A percentile compares a stretch with the other conserved stretches of the same genome.
Evolutionary conservation across 2,329 filamentous ascomycete genomes (phyloP).

Genomic region (Venturia carpophila): DNA sequence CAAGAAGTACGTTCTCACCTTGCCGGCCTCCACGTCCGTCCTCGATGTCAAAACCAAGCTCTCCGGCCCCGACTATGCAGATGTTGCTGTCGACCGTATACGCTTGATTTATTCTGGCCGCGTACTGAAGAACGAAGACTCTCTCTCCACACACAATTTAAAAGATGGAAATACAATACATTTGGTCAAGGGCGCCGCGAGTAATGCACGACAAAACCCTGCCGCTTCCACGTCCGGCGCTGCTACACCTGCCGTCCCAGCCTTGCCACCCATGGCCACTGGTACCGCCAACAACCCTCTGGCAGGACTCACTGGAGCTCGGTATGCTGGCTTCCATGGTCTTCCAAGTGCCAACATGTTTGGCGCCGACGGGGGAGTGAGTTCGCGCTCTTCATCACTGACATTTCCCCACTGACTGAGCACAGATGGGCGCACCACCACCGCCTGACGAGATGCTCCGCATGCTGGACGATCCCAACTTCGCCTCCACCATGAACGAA

Average conservation of each 20-base stretch:
- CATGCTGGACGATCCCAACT: constrained; percentile 82
- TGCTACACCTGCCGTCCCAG: constrained; percentile 36
- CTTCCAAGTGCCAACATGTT: constrained; percentile 84
- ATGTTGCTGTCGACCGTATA: constrained; percentile 80
- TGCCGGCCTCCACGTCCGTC: constrained; percentile 68
- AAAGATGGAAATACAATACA: constrained; percentile 94
- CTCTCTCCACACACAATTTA: constrained; percentile 58
- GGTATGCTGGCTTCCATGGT: constrained; percentile 86
- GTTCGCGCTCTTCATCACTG: constrained; percentile 34
- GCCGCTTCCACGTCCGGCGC: constrained; percentile 34
- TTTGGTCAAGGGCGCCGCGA: constrained; percentile 90
- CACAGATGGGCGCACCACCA: constrained; percentile 81
- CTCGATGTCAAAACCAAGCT: constrained; percentile 86
- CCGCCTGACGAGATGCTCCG: constrained; percentile 71
- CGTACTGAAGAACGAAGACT: constrained; percentile 91
- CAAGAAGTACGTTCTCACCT: constrained; percentile 72
- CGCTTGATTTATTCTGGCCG: constrained; percentile 95
- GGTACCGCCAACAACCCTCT: constrained; percentile 77
- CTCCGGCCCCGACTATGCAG: constrained; percentile 69
- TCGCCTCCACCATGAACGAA: constrained; percentile 83
- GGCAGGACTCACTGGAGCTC: constrained; percentile 80
- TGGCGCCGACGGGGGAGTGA: constrained; percentile 86
- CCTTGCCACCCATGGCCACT: constrained; percentile 65
- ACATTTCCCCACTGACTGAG: constrained; percentile 35
- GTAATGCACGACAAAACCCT: constrained; percentile 60